Evolutionary conservation across 106 monocot species (phyloP).

Genomic region (Dendrobium huoshanense): DNA sequence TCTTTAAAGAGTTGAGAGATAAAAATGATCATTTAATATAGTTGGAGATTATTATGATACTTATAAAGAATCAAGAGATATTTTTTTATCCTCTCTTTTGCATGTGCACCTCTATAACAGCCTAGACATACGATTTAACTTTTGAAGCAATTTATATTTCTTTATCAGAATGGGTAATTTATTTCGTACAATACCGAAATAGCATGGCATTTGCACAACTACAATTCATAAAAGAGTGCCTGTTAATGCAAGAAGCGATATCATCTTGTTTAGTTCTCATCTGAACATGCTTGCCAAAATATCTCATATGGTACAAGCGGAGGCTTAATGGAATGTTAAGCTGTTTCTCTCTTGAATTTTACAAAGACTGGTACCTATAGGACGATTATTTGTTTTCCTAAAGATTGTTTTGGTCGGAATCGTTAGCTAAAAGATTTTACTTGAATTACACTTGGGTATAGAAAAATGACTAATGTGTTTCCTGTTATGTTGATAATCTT

Average conservation of each 20-base stretch:
- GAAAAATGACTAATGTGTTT: background rate
- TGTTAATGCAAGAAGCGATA: background rate
- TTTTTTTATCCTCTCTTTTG: background rate
- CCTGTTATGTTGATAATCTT: background rate
- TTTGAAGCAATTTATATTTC: background rate
- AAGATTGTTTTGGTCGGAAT: background rate
- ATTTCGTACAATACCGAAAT: background rate
- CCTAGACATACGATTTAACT: background rate
- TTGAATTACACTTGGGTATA: background rate
- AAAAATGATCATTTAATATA: no score
- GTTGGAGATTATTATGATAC: no score
- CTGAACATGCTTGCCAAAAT: background rate
- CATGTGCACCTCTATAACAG: background rate
- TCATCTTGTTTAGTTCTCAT: background rate
- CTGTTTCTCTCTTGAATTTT: background rate
- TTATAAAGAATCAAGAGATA: no score
- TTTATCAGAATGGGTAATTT: background rate
- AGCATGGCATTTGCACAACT: background rate
- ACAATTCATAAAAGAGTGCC: background rate
- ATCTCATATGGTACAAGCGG: background rate
- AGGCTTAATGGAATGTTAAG: background rate
- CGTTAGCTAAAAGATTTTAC: background rate
- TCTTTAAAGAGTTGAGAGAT: no score
- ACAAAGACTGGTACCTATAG: background rate
- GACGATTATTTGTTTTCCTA: background rate